phyloP scores from a whole-genome alignment of 768 basidiomycete genomes.

The Panus rudis region DNA sequence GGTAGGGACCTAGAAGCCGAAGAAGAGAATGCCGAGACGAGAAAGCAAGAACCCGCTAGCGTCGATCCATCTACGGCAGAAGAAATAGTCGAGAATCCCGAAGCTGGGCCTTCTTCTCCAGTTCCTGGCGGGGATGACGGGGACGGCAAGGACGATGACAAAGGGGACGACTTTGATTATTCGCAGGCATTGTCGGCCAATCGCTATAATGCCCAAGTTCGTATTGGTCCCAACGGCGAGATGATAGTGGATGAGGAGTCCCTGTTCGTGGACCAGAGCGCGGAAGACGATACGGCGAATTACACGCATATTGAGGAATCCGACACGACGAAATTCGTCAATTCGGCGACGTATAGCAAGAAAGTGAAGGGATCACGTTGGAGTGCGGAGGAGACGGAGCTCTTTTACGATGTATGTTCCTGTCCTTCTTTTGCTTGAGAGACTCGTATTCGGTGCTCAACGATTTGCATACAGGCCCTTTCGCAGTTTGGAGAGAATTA shows the following conservation, averaged over 20 bases:
- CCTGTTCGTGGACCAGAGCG: constrained; percentile 66
- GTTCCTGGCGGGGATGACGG: constrained; percentile 9
- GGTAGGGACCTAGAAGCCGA: constrained; percentile 49
- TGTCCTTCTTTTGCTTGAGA: not conserved
- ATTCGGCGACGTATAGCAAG: constrained; percentile 75
- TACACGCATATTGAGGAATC: constrained; percentile 80
- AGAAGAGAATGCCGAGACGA: constrained; percentile 18
- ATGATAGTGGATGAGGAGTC: constrained; percentile 84
- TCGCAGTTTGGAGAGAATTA: constrained; percentile 90
- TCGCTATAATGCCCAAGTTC: constrained; percentile 78
- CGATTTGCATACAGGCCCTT: constrained; percentile 51
- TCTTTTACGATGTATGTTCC: constrained; percentile 74
- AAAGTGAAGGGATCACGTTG: constrained; percentile 79
- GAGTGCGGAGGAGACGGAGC: constrained; percentile 85
- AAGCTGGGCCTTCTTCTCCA: constrained; percentile 1
- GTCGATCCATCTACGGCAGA: not conserved
- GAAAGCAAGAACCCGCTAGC: not conserved
- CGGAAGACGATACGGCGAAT: constrained; percentile 59
- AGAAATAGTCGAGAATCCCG: not conserved
- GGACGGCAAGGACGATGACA: constrained; percentile 32
- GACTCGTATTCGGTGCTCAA: constrained; percentile 2
- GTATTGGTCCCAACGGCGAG: constrained; percentile 82
- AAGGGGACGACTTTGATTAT: constrained; percentile 65
- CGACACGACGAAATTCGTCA: constrained; percentile 79
- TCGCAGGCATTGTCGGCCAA: constrained; percentile 55